Base-by-base conservation (phyloP, 306 rosid genomes). In the Quercus bicolor region DNA sequence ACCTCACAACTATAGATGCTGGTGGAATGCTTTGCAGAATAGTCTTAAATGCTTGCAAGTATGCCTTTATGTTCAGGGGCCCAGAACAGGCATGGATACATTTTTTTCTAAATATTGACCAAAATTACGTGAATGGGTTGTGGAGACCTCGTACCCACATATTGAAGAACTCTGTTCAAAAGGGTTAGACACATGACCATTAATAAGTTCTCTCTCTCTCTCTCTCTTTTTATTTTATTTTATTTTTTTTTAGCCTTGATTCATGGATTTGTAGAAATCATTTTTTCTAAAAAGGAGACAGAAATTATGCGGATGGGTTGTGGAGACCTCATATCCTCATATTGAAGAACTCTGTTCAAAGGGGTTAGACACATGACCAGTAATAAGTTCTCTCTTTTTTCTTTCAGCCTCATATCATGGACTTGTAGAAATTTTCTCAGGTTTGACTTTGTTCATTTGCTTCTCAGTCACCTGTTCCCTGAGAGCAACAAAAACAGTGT, bases 391-490 rank as follows among this genome's bases (percentile, higher is more conserved):
- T 21, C 23, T 21, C 23, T 23, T 60, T 52, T 81, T 70, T 65
- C 20, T 84, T 70, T 76, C 43, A 72, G 72, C 72, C 61, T 72
- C 77, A 34, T 33, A 51, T 77, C 48, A 23, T 23, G 24, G 70
- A 84, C 69, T 54, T 65, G 54, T 59, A 74, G 15, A 62, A 84
- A 61, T 77, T 37, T 85, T 86, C 83, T 75, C 92, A 91, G 97
- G 93, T 74, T 56, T 70, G 82, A 81, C 84, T 76, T 92, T 83
- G 78, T 88, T 80, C 71, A 86, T 73, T 18, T 75, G 68, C 98
- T 94, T 73, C 91, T 94, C 79, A 72, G 78, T 70, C 89, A 92
- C 86, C 92, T 94, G 68, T 74, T 83, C 72, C 92, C 91, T 8
- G 61, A 53, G 76, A 80, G 80, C 84, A 65, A 37, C 8, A 83